Conservation (phyloP, 164 flowering plant genomes). For the Pachysandra terminalis region DNA sequence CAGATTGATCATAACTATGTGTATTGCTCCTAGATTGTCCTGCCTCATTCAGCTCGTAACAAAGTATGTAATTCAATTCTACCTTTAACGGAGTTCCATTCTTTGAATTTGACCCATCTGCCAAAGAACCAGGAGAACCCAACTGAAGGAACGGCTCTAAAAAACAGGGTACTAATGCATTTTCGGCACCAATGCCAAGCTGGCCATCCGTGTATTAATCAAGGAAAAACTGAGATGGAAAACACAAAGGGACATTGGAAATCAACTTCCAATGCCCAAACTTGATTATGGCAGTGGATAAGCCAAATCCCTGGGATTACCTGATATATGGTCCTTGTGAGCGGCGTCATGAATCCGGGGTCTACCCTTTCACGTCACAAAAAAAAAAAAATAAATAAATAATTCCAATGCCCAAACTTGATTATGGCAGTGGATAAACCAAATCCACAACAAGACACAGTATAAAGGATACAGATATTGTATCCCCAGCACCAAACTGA, state of each 20-base stretch:
- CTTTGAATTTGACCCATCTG: slow-evolving; percentile 32
- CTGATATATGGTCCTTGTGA: no score
- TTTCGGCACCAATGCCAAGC: slow-evolving; percentile 62
- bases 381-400: no score
- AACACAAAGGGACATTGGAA: background rate
- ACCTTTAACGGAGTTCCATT: slow-evolving; percentile 54
- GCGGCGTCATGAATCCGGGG: no score
- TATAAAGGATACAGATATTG: slow-evolving; percentile 76
- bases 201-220: slow-evolving; percentile 74
- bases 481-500: slow-evolving; percentile 97
- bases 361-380: no score
- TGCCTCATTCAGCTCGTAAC: background rate
- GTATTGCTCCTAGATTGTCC: background rate
- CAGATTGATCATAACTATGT: no score
- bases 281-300: background rate
- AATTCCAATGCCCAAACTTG: background rate
- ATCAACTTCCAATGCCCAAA: background rate
- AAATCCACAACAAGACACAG: background rate
- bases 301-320: no score
- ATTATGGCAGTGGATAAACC: slow-evolving; percentile 1
- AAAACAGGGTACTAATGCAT: slow-evolving; percentile 49
- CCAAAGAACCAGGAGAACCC: slow-evolving; percentile 34
- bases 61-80: background rate
- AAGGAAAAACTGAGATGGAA: slow-evolving; percentile 30
- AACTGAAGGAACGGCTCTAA: slow-evolving; percentile 49